phyloP scores from a whole-genome alignment of 1,139 yeast genomes.

The Lodderomyces orthopsilosis region DNA sequence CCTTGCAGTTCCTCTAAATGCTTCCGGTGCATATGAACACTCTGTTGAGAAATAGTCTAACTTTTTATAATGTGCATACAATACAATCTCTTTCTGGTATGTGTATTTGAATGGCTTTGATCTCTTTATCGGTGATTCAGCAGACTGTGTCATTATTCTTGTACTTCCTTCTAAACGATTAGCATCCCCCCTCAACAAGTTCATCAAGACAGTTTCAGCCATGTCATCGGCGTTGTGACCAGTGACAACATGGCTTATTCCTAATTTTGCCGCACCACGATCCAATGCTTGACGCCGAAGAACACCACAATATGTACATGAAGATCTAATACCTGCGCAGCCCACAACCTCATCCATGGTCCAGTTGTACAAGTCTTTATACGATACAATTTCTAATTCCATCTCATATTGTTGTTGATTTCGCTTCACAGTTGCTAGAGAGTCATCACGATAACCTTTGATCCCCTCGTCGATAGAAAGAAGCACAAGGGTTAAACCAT shows the following conservation, averaged over 20 bases:
- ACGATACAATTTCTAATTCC: constrained; percentile 88
- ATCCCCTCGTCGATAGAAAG: constrained; percentile 96
- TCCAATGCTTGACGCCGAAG: constrained; percentile 94
- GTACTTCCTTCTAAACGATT: constrained; percentile 92
- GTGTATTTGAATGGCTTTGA: constrained; percentile 95
- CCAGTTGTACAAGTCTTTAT: constrained; percentile 89
- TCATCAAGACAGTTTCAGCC: constrained; percentile 98
- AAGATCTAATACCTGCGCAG: constrained; percentile 89
- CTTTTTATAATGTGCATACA: constrained; percentile 94
- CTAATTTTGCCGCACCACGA: constrained; percentile 89
- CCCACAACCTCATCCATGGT: constrained; percentile 98
- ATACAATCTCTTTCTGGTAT: constrained; percentile 94
- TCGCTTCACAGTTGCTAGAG: constrained; percentile 92
- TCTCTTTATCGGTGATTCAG: constrained; percentile 81
- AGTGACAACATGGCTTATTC: constrained; percentile 87
- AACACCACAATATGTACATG: constrained; percentile 98
- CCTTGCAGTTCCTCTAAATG: constrained; percentile 96
- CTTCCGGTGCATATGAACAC: constrained; percentile 97
- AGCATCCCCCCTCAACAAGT: constrained; percentile 90
- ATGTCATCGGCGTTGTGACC: constrained; percentile 99
- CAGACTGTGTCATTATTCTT: constrained; percentile 74
- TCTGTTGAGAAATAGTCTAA: constrained; percentile 96
- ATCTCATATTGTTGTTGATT: constrained; percentile 84
- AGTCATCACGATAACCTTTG: constrained; percentile 94
- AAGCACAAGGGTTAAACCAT: constrained; percentile 78